Evolutionary conservation across 306 rosid species (phyloP).

Genomic region (Heteromeles arbutifolia): DNA sequence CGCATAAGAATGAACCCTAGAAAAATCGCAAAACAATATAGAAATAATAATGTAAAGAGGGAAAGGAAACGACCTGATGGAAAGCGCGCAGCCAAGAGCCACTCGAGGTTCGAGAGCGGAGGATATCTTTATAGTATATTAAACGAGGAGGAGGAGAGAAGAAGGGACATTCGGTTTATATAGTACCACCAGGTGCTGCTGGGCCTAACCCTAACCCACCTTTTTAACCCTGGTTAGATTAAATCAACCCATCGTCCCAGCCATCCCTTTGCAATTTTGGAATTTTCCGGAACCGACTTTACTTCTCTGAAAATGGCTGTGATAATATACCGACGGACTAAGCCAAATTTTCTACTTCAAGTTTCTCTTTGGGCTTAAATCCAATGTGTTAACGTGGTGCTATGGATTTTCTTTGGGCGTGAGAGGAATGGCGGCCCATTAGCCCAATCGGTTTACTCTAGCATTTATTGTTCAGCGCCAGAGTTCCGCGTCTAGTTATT

Average conservation of each 20-base stretch:
- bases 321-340: too few relatives aligned
- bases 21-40: not conserved
- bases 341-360: too few relatives aligned
- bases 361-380: too few relatives aligned
- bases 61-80: not conserved
- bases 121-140: not conserved
- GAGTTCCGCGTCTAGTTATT: too few relatives aligned
- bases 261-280: not conserved
- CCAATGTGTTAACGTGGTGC: too few relatives aligned
- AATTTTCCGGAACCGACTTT: not conserved
- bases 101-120: not conserved
- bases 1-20: not conserved
- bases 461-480: too few relatives aligned
- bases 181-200: not conserved
- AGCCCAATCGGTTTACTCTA: too few relatives aligned
- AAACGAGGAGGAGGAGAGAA: not conserved
- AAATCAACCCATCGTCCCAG: not conserved
- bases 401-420: too few relatives aligned
- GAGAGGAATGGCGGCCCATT: too few relatives aligned
- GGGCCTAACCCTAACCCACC: conserved; percentile 8
- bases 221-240: not conserved
- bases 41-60: too few relatives aligned
- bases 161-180: not conserved
- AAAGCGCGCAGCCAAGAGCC: not conserved
- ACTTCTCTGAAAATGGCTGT: too few relatives aligned